Percentiles rank a stretch among this genome's conserved stretches.
Conservation (phyloP, 2,329 filamentous ascomycete species). For the Ampelomyces quisqualis region DNA sequence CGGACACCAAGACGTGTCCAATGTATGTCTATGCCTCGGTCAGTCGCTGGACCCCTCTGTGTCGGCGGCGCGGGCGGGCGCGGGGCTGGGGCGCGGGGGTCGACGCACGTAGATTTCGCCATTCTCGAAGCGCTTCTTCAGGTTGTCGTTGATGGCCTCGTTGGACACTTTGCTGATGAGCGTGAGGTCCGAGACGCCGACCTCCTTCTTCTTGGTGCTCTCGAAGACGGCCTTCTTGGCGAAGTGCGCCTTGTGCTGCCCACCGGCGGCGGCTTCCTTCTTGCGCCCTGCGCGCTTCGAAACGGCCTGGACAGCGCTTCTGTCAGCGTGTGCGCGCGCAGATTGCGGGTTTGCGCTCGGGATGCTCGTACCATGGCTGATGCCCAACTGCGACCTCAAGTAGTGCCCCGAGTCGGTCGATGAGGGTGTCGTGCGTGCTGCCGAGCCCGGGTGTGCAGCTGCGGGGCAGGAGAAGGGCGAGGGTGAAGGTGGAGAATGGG, state of each 20-base stretch:
- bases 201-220: constrained; percentile 97
- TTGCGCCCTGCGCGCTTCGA: constrained; percentile 61
- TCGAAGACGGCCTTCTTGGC: constrained; percentile 97
- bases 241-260: constrained; percentile 58
- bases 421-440: constrained; percentile 16
- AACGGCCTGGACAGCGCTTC: constrained; percentile 47
- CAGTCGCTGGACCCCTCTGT: constrained; percentile 21
- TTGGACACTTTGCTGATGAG: constrained; percentile 98
- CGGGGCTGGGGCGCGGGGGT: constrained; percentile 27
- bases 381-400: constrained; percentile 35
- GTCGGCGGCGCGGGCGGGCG: constrained; percentile 14
- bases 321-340: constrained; percentile 20
- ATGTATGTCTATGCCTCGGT: constrained; percentile 75
- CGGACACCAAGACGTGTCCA: constrained; percentile 97
- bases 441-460: constrained; percentile 1
- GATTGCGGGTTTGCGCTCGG: constrained; percentile 4
- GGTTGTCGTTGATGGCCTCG: constrained; percentile 97
- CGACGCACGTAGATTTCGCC: constrained; percentile 82
- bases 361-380: constrained; percentile 37
- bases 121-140: constrained; percentile 97
- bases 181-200: constrained; percentile 95
- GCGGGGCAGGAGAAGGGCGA: constrained; percentile 2
- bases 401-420: constrained; percentile 12
- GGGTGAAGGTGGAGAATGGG: constrained; percentile 2
- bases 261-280: constrained; percentile 53